phyloP scores from a whole-genome alignment of 208 protist species.

The Herpetomonas samuelpessoai region DNA sequence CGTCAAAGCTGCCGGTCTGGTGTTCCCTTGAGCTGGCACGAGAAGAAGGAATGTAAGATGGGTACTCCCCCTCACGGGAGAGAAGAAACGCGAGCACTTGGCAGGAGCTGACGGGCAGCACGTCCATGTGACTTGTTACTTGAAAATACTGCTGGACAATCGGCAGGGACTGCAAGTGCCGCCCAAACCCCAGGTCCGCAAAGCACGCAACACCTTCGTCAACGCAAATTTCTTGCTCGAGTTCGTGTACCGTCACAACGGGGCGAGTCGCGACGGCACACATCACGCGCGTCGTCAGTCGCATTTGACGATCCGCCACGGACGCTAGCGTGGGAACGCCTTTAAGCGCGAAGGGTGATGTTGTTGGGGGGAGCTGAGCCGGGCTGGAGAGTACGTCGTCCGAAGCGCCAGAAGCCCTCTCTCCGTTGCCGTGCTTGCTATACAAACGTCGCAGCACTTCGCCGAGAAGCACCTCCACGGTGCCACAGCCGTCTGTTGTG shows the following conservation, averaged over 20 bases:
- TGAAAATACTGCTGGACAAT: conserved; percentile 77
- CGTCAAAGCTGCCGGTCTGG: conserved; percentile 49
- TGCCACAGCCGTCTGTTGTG: too few relatives aligned
- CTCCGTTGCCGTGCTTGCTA: too few relatives aligned
- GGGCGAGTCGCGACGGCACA: conserved; percentile 59
- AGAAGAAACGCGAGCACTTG: conserved; percentile 66
- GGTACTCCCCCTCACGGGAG: conserved; percentile 27
- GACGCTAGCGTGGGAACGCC: conserved; percentile 48
- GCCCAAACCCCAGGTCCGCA: conserved; percentile 59
- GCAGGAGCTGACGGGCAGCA: conserved; percentile 45
- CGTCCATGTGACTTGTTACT: conserved; percentile 15
- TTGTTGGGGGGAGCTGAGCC: not conserved
- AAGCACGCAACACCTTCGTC: conserved; percentile 49
- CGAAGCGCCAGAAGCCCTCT: too few relatives aligned
- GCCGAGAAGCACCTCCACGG: too few relatives aligned
- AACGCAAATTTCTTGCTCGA: conserved; percentile 60
- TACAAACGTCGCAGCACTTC: too few relatives aligned
- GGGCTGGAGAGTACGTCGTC: too few relatives aligned
- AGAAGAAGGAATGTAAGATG: too few relatives aligned
- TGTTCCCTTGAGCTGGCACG: conserved; percentile 18
- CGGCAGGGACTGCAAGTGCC: conserved; percentile 43
- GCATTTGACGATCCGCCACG: conserved; percentile 44
- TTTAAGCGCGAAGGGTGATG: conserved; percentile 52
- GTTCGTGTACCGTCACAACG: conserved; percentile 79
- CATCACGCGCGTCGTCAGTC: conserved; percentile 47